Conservation (phyloP, 768 basidiomycete species). For the Suillus ampliporus region DNA sequence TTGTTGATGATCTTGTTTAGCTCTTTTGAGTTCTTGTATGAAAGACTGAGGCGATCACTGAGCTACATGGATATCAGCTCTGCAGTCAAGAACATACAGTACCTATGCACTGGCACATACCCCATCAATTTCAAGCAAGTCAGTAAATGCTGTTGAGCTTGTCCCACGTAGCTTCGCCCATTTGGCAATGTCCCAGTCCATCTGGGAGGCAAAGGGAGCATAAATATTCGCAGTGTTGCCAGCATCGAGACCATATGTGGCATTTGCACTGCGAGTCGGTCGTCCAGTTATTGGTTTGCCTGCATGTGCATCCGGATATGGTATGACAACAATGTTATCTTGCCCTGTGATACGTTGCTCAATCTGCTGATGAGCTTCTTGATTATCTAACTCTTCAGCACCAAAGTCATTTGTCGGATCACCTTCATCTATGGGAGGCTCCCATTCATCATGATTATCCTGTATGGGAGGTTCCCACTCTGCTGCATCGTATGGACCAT, state of each 20-base stretch:
- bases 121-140: constrained; percentile 45
- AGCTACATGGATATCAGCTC: background rate
- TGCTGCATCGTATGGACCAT: background rate
- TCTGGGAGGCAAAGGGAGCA: constrained; percentile 40
- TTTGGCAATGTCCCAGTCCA: constrained; percentile 47
- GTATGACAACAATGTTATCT: background rate
- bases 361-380: background rate
- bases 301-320: background rate
- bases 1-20: constrained; percentile 39
- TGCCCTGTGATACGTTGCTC: background rate
- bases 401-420: background rate
- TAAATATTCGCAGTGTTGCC: constrained; percentile 6
- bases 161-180: constrained; percentile 46
- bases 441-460: no score
- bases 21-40: constrained; percentile 26
- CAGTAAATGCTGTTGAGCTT: constrained; percentile 43
- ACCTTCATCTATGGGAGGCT: no score
- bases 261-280: background rate
- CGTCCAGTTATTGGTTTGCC: background rate
- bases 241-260: background rate
- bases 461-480: background rate
- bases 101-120: constrained; percentile 28
- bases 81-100: background rate
- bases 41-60: background rate
- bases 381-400: background rate